Evolutionary conservation across 768 basidiomycete species (phyloP).

Genomic region (Pleurotus salmoneostramineus): DNA sequence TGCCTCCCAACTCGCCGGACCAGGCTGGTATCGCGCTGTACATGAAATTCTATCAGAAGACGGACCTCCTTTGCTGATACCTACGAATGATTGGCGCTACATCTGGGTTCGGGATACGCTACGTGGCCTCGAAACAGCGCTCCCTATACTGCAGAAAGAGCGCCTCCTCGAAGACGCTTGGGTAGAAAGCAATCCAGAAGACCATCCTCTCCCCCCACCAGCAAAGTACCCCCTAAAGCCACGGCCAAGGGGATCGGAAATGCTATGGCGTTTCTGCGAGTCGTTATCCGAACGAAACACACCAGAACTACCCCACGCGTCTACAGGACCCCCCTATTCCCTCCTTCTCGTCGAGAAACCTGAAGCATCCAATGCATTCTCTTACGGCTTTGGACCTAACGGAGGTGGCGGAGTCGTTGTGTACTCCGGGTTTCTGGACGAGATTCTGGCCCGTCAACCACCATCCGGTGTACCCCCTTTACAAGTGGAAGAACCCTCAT

Average conservation of each 20-base stretch:
- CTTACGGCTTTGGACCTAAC: constrained; percentile 91
- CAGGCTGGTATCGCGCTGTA: constrained; percentile 86
- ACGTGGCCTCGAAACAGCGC: constrained; percentile 68
- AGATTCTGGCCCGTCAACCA: constrained; percentile 58
- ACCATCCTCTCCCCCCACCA: constrained; percentile 73
- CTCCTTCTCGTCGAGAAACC: constrained; percentile 86
- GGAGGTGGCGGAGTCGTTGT: constrained; percentile 93
- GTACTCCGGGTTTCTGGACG: constrained; percentile 90
- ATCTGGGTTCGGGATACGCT: constrained; percentile 82
- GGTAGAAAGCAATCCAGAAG: constrained; percentile 44
- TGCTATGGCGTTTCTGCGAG: constrained; percentile 56
- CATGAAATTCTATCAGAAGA: constrained; percentile 70
- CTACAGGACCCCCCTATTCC: constrained; percentile 85
- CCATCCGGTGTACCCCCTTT: constrained; percentile 13
- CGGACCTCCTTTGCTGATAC: constrained; percentile 59
- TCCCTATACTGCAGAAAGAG: constrained; percentile 65
- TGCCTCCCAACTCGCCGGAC: constrained; percentile 73
- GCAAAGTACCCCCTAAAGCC: constrained; percentile 80
- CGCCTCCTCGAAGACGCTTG: constrained; percentile 51
- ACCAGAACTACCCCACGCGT: constrained; percentile 45
- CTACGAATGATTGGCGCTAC: constrained; percentile 84
- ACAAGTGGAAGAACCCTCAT: constrained; percentile 21
- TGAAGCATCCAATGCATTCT: constrained; percentile 86
- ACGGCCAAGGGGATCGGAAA: constrained; percentile 73
- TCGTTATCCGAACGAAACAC: constrained; percentile 40